phyloP scores from a whole-genome alignment of 2,329 filamentous ascomycete genomes.

The Sporothrix brasiliensis region DNA sequence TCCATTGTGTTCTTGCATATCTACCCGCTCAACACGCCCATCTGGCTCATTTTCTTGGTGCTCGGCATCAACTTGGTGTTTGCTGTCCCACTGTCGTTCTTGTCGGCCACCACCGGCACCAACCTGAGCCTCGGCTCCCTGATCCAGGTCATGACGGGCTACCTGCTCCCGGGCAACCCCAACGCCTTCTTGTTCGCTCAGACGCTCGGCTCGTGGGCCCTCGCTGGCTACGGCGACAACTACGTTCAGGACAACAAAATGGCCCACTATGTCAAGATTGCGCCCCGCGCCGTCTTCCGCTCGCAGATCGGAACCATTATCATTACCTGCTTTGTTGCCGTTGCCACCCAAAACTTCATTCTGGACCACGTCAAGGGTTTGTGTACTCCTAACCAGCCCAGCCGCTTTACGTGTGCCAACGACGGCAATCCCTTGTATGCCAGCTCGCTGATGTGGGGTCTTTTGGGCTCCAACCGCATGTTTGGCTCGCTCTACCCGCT shows the following conservation, averaged over 20 bases:
- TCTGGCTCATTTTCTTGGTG: conserved; percentile 42
- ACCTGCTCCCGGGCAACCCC: conserved; percentile 40
- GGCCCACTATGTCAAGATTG: conserved; percentile 49
- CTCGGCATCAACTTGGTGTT: conserved; percentile 48
- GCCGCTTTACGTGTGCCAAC: conserved; percentile 41
- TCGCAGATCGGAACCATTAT: conserved; percentile 51
- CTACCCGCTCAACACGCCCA: conserved; percentile 42
- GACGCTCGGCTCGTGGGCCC: conserved; percentile 47
- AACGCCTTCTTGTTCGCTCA: conserved; percentile 48
- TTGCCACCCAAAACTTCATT: conserved; percentile 49
- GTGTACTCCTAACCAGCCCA: conserved; percentile 40
- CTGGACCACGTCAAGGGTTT: conserved; percentile 44
- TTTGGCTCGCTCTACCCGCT: conserved; percentile 49
- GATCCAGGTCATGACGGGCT: conserved; percentile 50
- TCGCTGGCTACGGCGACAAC: conserved; percentile 50
- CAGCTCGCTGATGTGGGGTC: conserved; percentile 45
- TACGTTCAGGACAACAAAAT: conserved; percentile 49
- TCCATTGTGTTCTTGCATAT: conserved; percentile 43
- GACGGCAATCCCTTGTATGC: conserved; percentile 42
- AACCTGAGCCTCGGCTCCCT: conserved; percentile 49
- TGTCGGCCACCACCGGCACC: conserved; percentile 51
- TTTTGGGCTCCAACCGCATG: conserved; percentile 45
- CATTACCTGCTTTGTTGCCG: conserved; percentile 47
- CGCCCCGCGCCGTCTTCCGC: conserved; percentile 48
- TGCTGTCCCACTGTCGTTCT: conserved; percentile 49